Base-by-base conservation (phyloP, 345 rosid genomes). In the Tarenaya hassleriana region DNA sequence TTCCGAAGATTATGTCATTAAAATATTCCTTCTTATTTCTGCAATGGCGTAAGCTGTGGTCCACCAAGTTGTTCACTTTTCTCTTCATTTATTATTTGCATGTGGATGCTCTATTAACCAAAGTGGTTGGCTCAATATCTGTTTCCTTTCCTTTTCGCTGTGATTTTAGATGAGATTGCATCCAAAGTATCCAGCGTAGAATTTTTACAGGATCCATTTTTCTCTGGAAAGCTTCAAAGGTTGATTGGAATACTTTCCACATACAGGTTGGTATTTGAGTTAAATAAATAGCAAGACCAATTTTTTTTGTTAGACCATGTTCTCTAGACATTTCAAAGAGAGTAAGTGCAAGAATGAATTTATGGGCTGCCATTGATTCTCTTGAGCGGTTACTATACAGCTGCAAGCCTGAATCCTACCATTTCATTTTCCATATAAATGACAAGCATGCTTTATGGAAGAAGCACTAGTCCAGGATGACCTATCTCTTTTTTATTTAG, bases 151-250 rank as follows among this genome's bases (percentile, higher is more conserved):
- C n/a, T n/a, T n/a, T n/a, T n/a, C n/a, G n/a, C n/a, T 66, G 65
- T 59, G 51, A 19, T 51, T 78, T 76, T 73, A 83, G 92, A 58
- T 77, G 76, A 60, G 42, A 41, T 63, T 56, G 50, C 79, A 52
- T 61, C 69, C n/a, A n/a, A n/a, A 66, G 33, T 84, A 55, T 71
- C 87, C 61, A 37, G 53, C 60, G 16, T 64, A 43, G 83, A 73
- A 63, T 75, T 70, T 50, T 58, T 86, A 60, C 71, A 62, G 73
- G 86, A 86, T 67, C 97, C 97, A 46, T 76, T 78, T 70, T 90
- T 86, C 75, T 86, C 97, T 19, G 60, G 49, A 59, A 90, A 90
- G 80, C 77, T 90, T 54, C 56, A 75, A 47, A 62, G 84, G 57
- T 81, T 90, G 35, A 73, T 84, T 66, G 78, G 62, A 63, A 74